Evolutionary conservation across 768 basidiomycete genomes (phyloP), one percentile per base, ranked within the genome.

Genomic region (Tylopilus plumbeoviolaceoides): DNA sequence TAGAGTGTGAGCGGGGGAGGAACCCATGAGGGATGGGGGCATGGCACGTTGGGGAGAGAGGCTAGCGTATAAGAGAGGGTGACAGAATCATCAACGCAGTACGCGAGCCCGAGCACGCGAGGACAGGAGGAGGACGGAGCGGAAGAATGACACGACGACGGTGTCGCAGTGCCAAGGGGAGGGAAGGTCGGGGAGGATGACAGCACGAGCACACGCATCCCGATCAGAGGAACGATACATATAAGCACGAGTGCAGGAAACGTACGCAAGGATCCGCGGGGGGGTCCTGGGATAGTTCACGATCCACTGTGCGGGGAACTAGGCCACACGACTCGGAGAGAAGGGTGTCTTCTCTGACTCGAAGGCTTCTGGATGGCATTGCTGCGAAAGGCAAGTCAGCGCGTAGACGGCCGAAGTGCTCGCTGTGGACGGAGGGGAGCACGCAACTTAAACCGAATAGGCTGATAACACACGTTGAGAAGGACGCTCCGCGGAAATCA

Each of bases 401-500:
- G 50, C 51, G 53, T 28, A 42, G 51, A 65, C 44, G 53, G 17
- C 31, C 30, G 43, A 50, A 52, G 56, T 20, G 53, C 8, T 30
- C 30, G 38, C 12, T 25, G 55, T 44, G 52, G 49, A 59, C 51
- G 48, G 50, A 54, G 61, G 31, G 41, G 47, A 42, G 39, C 31
- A 59, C 54, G 54, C 56, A 58, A 65, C 54, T 53, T n/a, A n/a
- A 60, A 65, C 54, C 55, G 63, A 67, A 59, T 59, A 60, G 54
- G 28, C 56, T 53, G 47, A 53, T 47, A 55, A 68, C 59, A 63
- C 59, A 60, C 45, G 63, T 50, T 59, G 51, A 36, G 47, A 51
- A 21, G 39, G 9, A 64, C 56, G 20, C 48, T 67, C 66, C 66
- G 66, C 66, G 66, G 66, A 66, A 70, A 70, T 64, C 66, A 60